Evolutionary conservation across 2,329 filamentous ascomycete genomes (phyloP), one percentile per base, ranked within the genome.

Genomic region (Claviceps quebecensis): DNA sequence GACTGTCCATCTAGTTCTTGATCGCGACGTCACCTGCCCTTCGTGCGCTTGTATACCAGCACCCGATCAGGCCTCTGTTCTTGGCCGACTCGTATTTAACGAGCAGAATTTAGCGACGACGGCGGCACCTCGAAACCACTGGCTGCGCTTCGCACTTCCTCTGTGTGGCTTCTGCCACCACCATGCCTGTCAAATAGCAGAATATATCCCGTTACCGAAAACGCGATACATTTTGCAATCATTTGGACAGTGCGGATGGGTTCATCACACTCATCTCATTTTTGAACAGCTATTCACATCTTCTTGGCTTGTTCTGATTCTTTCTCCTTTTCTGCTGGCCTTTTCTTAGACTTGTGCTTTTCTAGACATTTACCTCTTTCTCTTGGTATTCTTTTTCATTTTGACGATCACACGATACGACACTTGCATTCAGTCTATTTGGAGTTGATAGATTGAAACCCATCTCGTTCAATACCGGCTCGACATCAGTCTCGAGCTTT

Each of bases 261-360:
- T 60, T 56, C 51, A 47, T 34, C 16, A 16, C 23, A 37, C 36
- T 14, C 47, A 37, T n/a, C 38, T 38, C n/a, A 43, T 41, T 19
- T 51, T 34, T n/a, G 44, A 52, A 47, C 34, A 39, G 43, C n/a
- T 45, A 16, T 37, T 29, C 5, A 46, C 11, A 46, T 39, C 51
- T 45, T 22, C 39, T 53, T 26, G 46, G 44, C 40, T 41, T 56
- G 54, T 47, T 38, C 51, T 55, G 41, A 29, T 58, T 60, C 65
- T 58, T 55, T 48, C 17, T 56, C 52, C 57, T 58, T 65, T 5
- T 22, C 36, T 49, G 23, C 61, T 59, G 60, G 60, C 60, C 61
- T 60, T 62, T 62, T 63, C 58, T 65, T 69, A 69, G 66, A 69
- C 63, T 52, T 45, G 63, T 63, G 59, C 62, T 61, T 61, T 65